Conservation (phyloP, 192 early-diverging fungal species). For the Spizellomyces punctatus region DNA sequence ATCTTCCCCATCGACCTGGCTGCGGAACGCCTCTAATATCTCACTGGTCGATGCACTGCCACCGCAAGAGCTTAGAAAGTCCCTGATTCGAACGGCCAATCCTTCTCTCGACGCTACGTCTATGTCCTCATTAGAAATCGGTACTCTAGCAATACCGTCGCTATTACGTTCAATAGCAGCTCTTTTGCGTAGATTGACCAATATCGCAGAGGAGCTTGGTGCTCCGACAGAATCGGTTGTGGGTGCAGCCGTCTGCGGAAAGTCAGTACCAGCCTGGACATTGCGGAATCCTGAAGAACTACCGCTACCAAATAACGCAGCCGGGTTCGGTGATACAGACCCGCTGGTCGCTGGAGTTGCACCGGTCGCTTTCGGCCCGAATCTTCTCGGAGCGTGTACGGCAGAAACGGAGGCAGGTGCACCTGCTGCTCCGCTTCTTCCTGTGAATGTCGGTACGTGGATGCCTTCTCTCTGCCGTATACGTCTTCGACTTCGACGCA, state of each 20-base stretch:
- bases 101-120: constrained; percentile 29
- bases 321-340: not conserved
- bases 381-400: constrained; percentile 5
- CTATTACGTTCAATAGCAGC: not conserved
- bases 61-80: constrained; percentile 51
- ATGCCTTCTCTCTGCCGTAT: constrained; percentile 60
- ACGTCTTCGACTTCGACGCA: constrained; percentile 72
- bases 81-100: constrained; percentile 57
- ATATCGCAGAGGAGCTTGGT: constrained; percentile 6
- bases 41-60: constrained; percentile 50
- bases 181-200: constrained; percentile 12
- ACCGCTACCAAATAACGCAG: not conserved
- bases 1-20: constrained; percentile 53
- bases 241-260: too few relatives aligned
- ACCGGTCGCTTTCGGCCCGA: not conserved
- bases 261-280: too few relatives aligned
- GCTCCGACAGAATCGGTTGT: not conserved
- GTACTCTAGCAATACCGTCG: not conserved
- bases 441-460: constrained; percentile 90
- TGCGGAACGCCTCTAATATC: constrained; percentile 56
- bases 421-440: constrained; percentile 68
- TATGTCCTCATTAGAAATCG: constrained; percentile 5
- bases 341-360: not conserved
- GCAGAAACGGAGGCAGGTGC: constrained; percentile 3
- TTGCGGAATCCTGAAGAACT: constrained; percentile 6